Evolutionary conservation across 164 flowering plant genomes (phyloP).

Genomic region (Magnolia kwangsiensis): DNA sequence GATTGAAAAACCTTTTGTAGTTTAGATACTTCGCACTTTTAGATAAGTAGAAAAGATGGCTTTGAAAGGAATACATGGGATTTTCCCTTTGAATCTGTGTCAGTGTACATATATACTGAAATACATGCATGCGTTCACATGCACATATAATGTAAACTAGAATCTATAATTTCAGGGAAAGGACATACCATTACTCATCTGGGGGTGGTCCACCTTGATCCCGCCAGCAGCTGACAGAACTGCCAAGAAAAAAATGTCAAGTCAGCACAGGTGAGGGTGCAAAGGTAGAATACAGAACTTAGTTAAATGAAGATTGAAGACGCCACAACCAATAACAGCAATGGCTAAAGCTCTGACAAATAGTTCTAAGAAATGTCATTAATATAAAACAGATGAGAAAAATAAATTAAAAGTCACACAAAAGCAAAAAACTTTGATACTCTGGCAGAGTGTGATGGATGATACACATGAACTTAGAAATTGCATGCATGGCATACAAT

Average conservation of each 20-base stretch:
- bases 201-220: constrained; percentile 78
- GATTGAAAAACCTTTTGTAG: no score
- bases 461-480: no score
- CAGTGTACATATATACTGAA: no score
- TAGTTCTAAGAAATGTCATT: background rate
- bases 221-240: constrained; percentile 98
- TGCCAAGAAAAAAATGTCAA: constrained; percentile 24
- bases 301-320: background rate
- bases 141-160: background rate
- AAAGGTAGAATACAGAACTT: background rate
- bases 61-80: background rate
- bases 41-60: background rate
- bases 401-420: no score
- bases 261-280: background rate
- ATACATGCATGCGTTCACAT: background rate
- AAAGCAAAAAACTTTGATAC: no score
- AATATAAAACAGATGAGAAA: background rate
- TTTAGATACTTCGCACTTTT: no score
- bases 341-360: background rate
- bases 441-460: no score
- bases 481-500: no score
- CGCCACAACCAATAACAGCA: background rate
- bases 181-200: constrained; percentile 63
- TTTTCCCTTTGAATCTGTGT: background rate
- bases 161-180: constrained; percentile 5